Conservation (phyloP, 768 basidiomycete genomes). For the Mycena amicta region DNA sequence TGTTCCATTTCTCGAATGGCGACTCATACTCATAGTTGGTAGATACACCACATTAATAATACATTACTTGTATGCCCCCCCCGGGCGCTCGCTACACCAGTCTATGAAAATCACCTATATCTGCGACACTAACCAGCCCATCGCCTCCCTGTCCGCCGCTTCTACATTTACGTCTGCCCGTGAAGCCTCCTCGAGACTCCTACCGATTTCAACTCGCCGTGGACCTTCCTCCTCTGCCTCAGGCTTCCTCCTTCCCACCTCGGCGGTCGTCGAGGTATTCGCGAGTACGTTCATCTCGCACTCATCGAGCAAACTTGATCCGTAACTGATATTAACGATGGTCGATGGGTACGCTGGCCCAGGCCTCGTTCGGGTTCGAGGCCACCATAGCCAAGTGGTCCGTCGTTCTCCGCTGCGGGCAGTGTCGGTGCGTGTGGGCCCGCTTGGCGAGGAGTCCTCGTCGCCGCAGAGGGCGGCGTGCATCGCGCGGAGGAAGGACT, state of each 20-base stretch:
- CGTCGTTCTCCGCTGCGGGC: background rate
- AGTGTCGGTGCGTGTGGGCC: background rate
- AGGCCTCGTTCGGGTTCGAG: too few relatives aligned
- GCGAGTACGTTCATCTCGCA: too few relatives aligned
- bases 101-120: too few relatives aligned
- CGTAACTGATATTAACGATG: background rate
- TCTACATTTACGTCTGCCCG: background rate
- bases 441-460: background rate
- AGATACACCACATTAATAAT: too few relatives aligned
- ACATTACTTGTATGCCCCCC: too few relatives aligned
- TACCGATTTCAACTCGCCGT: background rate
- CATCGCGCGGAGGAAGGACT: background rate
- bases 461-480: background rate
- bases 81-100: too few relatives aligned
- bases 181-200: background rate
- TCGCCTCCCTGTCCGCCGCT: background rate
- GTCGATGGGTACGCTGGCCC: background rate
- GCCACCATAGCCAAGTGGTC: background rate
- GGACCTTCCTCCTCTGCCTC: background rate
- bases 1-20: too few relatives aligned
- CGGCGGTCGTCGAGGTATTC: background rate
- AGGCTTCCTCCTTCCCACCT: background rate
- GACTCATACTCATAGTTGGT: too few relatives aligned
- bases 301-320: too few relatives aligned
- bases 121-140: background rate